phyloP scores from a whole-genome alignment of 208 protist species.

The Tetramitus jugosus region DNA sequence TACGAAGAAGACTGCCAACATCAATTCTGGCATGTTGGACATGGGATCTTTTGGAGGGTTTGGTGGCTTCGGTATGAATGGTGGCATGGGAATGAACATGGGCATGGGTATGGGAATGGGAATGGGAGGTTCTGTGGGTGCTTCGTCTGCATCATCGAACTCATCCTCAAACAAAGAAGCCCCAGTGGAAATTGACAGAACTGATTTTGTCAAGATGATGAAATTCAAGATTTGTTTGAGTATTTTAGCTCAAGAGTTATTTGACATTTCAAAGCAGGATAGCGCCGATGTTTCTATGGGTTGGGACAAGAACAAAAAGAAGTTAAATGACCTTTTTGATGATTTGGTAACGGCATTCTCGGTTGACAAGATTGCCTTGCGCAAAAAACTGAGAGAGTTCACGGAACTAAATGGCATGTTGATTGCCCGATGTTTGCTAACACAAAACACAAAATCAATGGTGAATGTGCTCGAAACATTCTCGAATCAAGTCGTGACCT shows the following conservation, averaged over 20 bases:
- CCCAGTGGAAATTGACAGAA: too few species aligned
- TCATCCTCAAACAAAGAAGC: too few species aligned
- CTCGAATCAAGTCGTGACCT: not conserved
- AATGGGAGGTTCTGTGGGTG: not conserved
- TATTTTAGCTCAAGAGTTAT: constrained; percentile 9
- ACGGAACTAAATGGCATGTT: not conserved
- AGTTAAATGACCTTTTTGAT: not conserved
- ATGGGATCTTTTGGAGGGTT: too few species aligned
- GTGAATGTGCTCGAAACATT: not conserved
- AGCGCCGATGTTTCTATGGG: too few species aligned
- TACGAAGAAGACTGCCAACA: too few species aligned
- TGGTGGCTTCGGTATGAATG: not conserved
- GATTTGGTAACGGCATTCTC: not conserved
- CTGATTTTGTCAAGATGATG: too few species aligned
- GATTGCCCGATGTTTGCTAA: not conserved
- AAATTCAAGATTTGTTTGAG: not conserved
- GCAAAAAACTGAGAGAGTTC: not conserved
- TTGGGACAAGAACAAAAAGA: not conserved
- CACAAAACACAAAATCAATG: not conserved
- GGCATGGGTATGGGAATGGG: not conserved
- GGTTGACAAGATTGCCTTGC: not conserved
- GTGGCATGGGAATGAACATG: not conserved
- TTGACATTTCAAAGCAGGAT: too few species aligned
- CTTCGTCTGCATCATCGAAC: not conserved
- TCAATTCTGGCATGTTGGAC: too few species aligned